Percentiles rank a stretch among this genome's conserved stretches.
Evolutionary conservation across 441 rosid species (phyloP).

Genomic region (Populus hybrid): DNA sequence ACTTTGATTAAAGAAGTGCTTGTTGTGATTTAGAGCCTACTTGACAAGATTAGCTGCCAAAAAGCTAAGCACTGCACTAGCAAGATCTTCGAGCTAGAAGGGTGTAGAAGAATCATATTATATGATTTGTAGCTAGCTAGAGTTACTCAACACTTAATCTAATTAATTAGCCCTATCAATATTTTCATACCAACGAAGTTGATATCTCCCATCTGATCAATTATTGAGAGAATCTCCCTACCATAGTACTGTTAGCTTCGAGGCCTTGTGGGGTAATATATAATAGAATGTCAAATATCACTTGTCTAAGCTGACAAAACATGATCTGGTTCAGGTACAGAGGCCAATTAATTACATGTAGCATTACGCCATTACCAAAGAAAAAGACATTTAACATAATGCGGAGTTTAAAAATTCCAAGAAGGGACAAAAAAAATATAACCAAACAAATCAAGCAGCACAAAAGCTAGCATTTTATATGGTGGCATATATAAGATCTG

Average conservation of each 20-base stretch:
- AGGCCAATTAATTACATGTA: slow-evolving; percentile 13
- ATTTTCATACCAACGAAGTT: background rate
- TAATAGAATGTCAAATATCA: slow-evolving; percentile 17
- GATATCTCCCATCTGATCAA: slow-evolving; percentile 11
- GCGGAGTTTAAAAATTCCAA: background rate
- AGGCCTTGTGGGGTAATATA: slow-evolving; percentile 24
- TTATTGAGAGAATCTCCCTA: slow-evolving; percentile 14
- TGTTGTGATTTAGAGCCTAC: background rate
- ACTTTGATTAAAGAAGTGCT: slow-evolving; percentile 11
- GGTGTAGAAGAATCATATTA: too few species aligned
- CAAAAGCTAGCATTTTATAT: background rate
- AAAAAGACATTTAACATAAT: slow-evolving; percentile 23
- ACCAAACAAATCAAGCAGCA: slow-evolving; percentile 19
- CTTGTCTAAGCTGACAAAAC: slow-evolving; percentile 28
- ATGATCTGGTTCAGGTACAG: slow-evolving; percentile 25
- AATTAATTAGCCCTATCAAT: background rate
- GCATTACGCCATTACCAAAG: slow-evolving; percentile 13
- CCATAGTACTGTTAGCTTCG: slow-evolving; percentile 9
- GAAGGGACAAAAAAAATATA: background rate
- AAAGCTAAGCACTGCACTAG: background rate
- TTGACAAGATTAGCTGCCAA: background rate
- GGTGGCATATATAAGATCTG: slow-evolving; percentile 7
- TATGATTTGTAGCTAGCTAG: background rate
- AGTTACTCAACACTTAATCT: background rate
- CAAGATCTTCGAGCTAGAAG: too few species aligned